Conservation (phyloP, 345 rosid genomes). For the Dipteronia sinensis region DNA sequence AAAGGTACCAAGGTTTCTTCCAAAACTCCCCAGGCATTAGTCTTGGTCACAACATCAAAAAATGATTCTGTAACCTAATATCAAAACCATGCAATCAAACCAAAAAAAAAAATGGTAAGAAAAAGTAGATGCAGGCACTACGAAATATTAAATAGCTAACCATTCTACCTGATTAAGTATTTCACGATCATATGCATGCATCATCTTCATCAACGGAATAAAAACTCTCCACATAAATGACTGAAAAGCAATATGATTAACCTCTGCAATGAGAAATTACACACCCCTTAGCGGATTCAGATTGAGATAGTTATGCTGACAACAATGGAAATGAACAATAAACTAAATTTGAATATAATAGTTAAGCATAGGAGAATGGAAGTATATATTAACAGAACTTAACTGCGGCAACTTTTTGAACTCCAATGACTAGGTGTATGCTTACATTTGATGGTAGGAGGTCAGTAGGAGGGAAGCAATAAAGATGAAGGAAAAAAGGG, state of each 20-base stretch:
- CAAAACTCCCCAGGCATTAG: constrained; percentile 58
- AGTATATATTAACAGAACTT: not conserved
- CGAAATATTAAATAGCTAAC: constrained; percentile 11
- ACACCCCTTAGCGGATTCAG: constrained; percentile 13
- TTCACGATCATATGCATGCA: constrained; percentile 60
- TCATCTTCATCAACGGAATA: constrained; percentile 68
- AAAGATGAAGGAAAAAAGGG: not conserved
- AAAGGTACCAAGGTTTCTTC: constrained; percentile 73
- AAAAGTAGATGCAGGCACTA: constrained; percentile 22
- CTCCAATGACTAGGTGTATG: not conserved
- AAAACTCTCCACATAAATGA: constrained; percentile 67
- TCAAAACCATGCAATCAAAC: constrained; percentile 28
- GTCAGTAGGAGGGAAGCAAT: not conserved
- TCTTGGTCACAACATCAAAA: constrained; percentile 59
- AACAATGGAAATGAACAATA: not conserved
- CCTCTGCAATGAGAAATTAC: constrained; percentile 34
- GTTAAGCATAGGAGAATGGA: not conserved
- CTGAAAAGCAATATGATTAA: constrained; percentile 43
- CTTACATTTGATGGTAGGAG: not conserved
- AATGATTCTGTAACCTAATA: constrained; percentile 62
- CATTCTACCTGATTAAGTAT: constrained; percentile 66
- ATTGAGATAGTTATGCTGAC: not conserved
- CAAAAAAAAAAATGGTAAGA: constrained; percentile 16
- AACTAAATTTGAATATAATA: not conserved
- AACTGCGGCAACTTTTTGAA: not conserved